Conservation (phyloP, 2,329 filamentous ascomycete species). For the Ambrosiella cleistominuta region DNA sequence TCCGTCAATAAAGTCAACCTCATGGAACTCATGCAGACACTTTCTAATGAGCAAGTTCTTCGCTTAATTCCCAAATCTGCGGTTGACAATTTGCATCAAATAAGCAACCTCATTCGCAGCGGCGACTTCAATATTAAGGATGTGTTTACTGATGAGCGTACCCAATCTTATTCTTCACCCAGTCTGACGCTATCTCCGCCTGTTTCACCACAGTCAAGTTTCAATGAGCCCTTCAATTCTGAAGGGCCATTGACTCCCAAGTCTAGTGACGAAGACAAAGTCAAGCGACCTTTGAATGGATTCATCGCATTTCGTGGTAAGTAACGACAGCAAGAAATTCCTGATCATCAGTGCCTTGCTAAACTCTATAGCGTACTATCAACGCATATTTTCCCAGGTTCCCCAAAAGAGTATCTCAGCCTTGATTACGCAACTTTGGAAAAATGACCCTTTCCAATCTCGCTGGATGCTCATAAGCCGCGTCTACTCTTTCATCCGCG, state of each 20-base stretch:
- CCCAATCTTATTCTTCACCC: background rate
- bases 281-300: conserved; percentile 15
- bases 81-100: conserved; percentile 5
- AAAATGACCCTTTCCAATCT: conserved; percentile 30
- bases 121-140: background rate
- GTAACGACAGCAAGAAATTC: background rate
- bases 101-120: background rate
- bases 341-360: background rate
- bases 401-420: conserved; percentile 36
- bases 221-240: background rate
- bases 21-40: conserved; percentile 1
- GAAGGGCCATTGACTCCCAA: background rate
- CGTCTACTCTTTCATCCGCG: conserved; percentile 36
- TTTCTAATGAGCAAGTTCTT: conserved; percentile 1
- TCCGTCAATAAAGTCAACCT: background rate
- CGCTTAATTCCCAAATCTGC: conserved; percentile 4
- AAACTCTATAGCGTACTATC: conserved; percentile 26
- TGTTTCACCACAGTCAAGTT: background rate
- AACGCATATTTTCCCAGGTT: conserved; percentile 26
- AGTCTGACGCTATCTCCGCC: background rate
- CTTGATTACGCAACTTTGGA: conserved; percentile 31
- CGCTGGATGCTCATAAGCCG: conserved; percentile 36
- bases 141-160: background rate
- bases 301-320: conserved; percentile 21
- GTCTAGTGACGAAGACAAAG: background rate